phyloP scores from a whole-genome alignment of 345 rosid genomes.

The Raphanus raphanistrum region DNA sequence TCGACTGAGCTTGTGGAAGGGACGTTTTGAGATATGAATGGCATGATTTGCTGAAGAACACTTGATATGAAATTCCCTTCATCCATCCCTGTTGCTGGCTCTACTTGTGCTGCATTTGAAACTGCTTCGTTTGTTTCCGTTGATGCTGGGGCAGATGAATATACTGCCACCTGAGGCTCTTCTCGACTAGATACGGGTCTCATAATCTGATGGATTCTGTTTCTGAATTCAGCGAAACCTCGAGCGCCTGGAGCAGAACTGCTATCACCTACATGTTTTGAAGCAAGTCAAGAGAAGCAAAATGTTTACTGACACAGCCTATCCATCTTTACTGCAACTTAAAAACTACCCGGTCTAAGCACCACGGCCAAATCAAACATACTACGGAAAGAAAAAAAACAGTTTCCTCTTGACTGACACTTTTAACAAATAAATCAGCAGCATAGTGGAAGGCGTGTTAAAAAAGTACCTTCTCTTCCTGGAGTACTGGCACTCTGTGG shows the following conservation, averaged over 20 bases:
- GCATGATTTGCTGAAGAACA: slow-evolving; percentile 57
- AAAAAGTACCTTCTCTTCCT: slow-evolving; percentile 36
- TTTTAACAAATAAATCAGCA: slow-evolving; percentile 10
- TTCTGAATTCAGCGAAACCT: slow-evolving; percentile 31
- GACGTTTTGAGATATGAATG: slow-evolving; percentile 43
- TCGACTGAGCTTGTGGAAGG: slow-evolving; percentile 28
- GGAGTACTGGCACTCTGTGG: slow-evolving; percentile 23
- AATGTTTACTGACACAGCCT: slow-evolving; percentile 6
- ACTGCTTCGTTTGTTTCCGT: slow-evolving; percentile 34
- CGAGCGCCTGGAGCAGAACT: slow-evolving; percentile 15
- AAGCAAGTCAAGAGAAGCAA: background rate
- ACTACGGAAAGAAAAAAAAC: background rate
- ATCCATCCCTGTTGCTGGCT: slow-evolving; percentile 35
- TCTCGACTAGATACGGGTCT: slow-evolving; percentile 49
- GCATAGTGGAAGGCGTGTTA: background rate
- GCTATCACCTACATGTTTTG: slow-evolving; percentile 34
- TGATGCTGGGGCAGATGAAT: slow-evolving; percentile 25
- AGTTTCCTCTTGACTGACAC: background rate
- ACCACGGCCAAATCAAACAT: background rate
- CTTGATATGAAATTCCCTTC: slow-evolving; percentile 52
- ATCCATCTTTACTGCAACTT: background rate
- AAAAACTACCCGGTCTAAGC: background rate
- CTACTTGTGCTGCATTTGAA: slow-evolving; percentile 31
- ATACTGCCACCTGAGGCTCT: slow-evolving; percentile 35
- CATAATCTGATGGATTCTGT: slow-evolving; percentile 46